These are phyloP conservation scores for Taiwanofungus camphoratus DNA, from an alignment of 1,284 basidiomycete species.

Conservation along the genomic window DNA sequence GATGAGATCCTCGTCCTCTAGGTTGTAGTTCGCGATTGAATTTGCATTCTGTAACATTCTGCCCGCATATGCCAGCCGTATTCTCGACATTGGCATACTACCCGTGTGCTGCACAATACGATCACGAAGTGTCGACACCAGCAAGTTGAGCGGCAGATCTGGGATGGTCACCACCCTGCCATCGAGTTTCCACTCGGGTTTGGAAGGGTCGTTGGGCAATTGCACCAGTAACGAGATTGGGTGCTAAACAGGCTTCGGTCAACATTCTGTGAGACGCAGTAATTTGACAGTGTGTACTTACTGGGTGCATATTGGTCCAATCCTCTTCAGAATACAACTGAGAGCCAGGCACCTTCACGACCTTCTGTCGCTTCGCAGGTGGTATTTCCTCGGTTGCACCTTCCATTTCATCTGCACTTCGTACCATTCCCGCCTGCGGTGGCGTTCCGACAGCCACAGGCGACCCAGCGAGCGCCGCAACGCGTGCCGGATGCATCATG, in stretches of 20 bases:
- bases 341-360: constrained; percentile 77
- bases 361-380: constrained; percentile 76
- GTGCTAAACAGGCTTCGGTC: constrained; percentile 45
- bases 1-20: constrained; percentile 84
- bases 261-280: background rate
- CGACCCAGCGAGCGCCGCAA: constrained; percentile 27
- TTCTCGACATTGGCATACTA: constrained; percentile 68
- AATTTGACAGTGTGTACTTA: constrained; percentile 29
- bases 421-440: constrained; percentile 59
- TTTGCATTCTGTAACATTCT: constrained; percentile 84
- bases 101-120: constrained; percentile 75
- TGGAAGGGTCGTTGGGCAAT: constrained; percentile 72
- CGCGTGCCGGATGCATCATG: constrained; percentile 35
- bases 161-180: constrained; percentile 71
- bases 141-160: constrained; percentile 74
- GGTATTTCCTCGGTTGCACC: constrained; percentile 56
- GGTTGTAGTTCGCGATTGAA: constrained; percentile 80
- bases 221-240: constrained; percentile 82
- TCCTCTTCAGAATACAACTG: constrained; percentile 78
- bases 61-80: constrained; percentile 71
- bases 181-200: constrained; percentile 89
- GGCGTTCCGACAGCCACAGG: constrained; percentile 24
- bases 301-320: constrained; percentile 86
- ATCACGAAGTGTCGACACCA: constrained; percentile 85
- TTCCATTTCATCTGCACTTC: constrained; percentile 77